A percentile compares a stretch with the other conserved stretches of the same genome.
Evolutionary conservation across 2,329 filamentous ascomycete genomes (phyloP).

Genomic region (Leptographium galeiforme): DNA sequence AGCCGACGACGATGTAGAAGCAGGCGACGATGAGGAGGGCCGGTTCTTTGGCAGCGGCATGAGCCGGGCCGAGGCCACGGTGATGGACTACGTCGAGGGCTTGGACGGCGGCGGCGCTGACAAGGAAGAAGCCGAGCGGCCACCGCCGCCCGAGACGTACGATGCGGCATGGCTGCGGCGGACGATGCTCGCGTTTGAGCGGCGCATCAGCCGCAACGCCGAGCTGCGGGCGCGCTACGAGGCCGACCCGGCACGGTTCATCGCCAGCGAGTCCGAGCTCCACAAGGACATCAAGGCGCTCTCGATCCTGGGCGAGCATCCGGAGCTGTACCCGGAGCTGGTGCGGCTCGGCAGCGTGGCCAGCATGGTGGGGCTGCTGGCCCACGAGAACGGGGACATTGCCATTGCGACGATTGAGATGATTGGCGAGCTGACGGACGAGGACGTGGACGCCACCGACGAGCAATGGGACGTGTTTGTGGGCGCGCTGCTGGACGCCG

Average conservation of each 20-base stretch:
- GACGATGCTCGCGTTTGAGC: slow-evolving; percentile 73
- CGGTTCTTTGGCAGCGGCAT: slow-evolving; percentile 93
- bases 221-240: slow-evolving; percentile 80
- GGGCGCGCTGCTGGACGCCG: slow-evolving; percentile 50
- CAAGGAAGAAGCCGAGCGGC: slow-evolving; percentile 30
- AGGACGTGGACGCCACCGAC: slow-evolving; percentile 73
- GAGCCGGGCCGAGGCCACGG: slow-evolving; percentile 63
- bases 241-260: slow-evolving; percentile 66
- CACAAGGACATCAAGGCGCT: slow-evolving; percentile 79
- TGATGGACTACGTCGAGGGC: slow-evolving; percentile 73
- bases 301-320: slow-evolving; percentile 76
- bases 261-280: slow-evolving; percentile 75
- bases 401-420: slow-evolving; percentile 86
- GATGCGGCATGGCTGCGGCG: slow-evolving; percentile 74
- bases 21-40: slow-evolving; percentile 70
- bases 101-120: slow-evolving; percentile 29
- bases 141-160: slow-evolving; percentile 57
- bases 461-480: slow-evolving; percentile 71
- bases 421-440: slow-evolving; percentile 80
- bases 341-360: slow-evolving; percentile 58
- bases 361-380: slow-evolving; percentile 67
- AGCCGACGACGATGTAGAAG: slow-evolving; percentile 29
- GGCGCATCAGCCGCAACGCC: slow-evolving; percentile 79
- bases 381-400: slow-evolving; percentile 95
- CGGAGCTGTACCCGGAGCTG: slow-evolving; percentile 71